phyloP scores from a whole-genome alignment of 176 grass and related monocot genomes.

The Eleusine coracana region DNA sequence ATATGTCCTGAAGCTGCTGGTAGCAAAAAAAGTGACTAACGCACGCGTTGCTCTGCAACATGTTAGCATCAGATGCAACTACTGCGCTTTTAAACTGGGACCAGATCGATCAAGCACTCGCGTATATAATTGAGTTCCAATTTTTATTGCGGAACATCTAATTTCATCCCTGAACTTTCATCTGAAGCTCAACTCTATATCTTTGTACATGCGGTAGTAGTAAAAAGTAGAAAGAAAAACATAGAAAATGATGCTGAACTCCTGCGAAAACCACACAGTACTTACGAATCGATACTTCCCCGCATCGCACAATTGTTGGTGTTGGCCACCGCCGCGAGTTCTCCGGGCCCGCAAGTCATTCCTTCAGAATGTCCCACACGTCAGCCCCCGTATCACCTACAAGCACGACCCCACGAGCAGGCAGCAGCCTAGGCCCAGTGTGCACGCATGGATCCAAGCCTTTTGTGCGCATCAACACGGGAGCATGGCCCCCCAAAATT shows the following conservation, averaged over 20 bases:
- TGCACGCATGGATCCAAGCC: not conserved
- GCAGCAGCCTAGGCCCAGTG: not conserved
- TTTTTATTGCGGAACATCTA: too few species aligned
- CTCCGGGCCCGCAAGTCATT: not conserved
- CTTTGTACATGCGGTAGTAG: too few species aligned
- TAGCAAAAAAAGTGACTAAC: not conserved
- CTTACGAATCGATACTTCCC: not conserved
- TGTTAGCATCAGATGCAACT: not conserved
- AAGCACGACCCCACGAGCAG: not conserved
- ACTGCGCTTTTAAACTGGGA: not conserved
- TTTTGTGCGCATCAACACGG: constrained; percentile 29
- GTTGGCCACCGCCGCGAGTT: not conserved
- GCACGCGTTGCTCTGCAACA: not conserved
- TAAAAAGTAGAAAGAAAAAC: not conserved
- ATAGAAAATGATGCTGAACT: not conserved
- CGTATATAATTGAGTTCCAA: too few species aligned
- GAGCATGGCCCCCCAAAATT: constrained; percentile 15
- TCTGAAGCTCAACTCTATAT: too few species aligned
- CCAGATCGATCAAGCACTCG: not conserved
- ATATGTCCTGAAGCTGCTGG: too few species aligned
- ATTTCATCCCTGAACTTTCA: too few species aligned
- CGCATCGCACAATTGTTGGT: not conserved
- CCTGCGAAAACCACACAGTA: too few species aligned
- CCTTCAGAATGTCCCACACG: not conserved
- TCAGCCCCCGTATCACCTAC: not conserved